phyloP scores from a whole-genome alignment of 257 asterid genomes.

The Solanum sejunctum region DNA sequence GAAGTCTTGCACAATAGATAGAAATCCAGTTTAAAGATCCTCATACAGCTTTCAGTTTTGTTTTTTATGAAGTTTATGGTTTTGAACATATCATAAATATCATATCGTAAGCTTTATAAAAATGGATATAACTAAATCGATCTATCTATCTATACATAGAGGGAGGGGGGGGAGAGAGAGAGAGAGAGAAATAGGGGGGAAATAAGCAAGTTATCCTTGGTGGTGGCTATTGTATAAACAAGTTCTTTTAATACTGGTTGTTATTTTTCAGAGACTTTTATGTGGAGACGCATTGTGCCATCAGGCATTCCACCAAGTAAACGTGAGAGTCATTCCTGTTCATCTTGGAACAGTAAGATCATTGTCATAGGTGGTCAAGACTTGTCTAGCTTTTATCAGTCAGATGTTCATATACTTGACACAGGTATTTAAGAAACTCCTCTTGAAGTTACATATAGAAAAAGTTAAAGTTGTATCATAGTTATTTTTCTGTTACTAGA shows the following conservation, averaged over 20 bases:
- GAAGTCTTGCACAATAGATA: not conserved
- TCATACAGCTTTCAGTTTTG: not conserved
- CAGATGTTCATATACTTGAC: constrained; percentile 95
- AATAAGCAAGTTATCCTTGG: not conserved
- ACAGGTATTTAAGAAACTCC: constrained; percentile 38
- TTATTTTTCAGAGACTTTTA: constrained; percentile 52
- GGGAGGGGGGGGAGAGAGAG: not conserved
- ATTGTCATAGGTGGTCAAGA: constrained; percentile 96
- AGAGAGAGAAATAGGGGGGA: not conserved
- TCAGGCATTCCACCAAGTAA: constrained; percentile 95
- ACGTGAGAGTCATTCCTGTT: constrained; percentile 89
- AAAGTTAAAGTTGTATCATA: constrained; percentile 1
- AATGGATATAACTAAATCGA: not conserved
- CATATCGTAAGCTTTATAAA: not conserved
- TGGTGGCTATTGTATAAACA: not conserved
- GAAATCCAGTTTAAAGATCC: not conserved
- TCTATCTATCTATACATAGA: not conserved
- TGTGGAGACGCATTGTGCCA: constrained; percentile 75
- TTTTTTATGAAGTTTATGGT: not conserved
- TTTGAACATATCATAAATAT: not conserved
- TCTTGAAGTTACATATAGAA: not conserved
- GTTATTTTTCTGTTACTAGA: not conserved
- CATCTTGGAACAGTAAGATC: constrained; percentile 87
- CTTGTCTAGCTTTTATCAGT: constrained; percentile 56
- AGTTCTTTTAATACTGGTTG: constrained; percentile 7